These are phyloP conservation scores for Botryotinia narcissicola DNA, from an alignment of 2,329 filamentous ascomycete genomes.

Conservation along the genomic window DNA sequence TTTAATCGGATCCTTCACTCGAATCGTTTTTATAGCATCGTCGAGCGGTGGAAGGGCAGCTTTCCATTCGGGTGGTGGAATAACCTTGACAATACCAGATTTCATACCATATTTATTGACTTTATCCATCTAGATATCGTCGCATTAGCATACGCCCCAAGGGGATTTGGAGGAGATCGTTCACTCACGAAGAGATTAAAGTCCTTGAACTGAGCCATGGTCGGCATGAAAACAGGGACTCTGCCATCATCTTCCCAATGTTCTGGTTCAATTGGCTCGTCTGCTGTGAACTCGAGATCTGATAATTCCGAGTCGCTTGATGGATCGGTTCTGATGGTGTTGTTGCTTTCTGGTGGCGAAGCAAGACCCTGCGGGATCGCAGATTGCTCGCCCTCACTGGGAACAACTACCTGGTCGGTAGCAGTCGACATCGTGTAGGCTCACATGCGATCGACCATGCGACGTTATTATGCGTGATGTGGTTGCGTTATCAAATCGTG, in stretches of 20 bases:
- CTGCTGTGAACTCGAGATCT: slow-evolving; percentile 53
- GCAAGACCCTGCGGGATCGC: slow-evolving; percentile 43
- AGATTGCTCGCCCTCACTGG: slow-evolving; percentile 24
- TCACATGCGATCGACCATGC: slow-evolving; percentile 32
- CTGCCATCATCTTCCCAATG: slow-evolving; percentile 71
- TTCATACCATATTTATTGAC: slow-evolving; percentile 95
- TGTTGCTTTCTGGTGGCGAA: slow-evolving; percentile 64
- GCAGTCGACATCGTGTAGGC: slow-evolving; percentile 34
- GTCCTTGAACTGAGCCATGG: slow-evolving; percentile 90
- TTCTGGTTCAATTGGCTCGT: slow-evolving; percentile 78
- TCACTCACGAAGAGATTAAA: slow-evolving; percentile 81
- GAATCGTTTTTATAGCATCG: slow-evolving; percentile 84
- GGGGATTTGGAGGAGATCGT: neutral
- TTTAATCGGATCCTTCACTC: slow-evolving; percentile 94
- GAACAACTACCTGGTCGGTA: slow-evolving; percentile 29
- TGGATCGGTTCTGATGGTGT: slow-evolving; percentile 55
- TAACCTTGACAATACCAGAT: slow-evolving; percentile 93
- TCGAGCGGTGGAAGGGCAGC: slow-evolving; percentile 74
- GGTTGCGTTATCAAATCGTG: neutral
- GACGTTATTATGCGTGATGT: neutral
- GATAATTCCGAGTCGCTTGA: slow-evolving; percentile 62
- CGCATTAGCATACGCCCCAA: slow-evolving; percentile 24
- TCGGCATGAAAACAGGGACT: slow-evolving; percentile 92
- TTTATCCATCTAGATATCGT: slow-evolving; percentile 60
- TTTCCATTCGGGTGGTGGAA: slow-evolving; percentile 92